Evolutionary conservation across 2,329 filamentous ascomycete species (phyloP).

Genomic region (Paradendryphiella salina): DNA sequence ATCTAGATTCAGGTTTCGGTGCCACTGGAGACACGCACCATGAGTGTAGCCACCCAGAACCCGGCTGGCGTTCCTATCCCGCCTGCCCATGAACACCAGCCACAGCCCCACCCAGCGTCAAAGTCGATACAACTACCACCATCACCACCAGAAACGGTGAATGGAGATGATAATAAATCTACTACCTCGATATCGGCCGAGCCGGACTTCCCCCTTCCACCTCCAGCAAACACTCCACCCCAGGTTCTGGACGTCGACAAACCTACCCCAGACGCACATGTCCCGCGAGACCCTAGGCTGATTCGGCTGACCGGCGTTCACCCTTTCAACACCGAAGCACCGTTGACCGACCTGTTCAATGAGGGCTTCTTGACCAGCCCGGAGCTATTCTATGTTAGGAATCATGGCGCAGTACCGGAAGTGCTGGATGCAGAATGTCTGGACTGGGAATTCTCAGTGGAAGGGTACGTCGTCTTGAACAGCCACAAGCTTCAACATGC

Average conservation of each 20-base stretch:
- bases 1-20: background rate
- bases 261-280: conserved; percentile 81
- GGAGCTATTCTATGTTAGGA: conserved; percentile 88
- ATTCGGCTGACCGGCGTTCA: conserved; percentile 87
- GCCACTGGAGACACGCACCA: conserved; percentile 9
- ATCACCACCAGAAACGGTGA: conserved; percentile 42
- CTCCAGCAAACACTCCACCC: conserved; percentile 60
- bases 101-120: conserved; percentile 23
- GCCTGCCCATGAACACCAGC: conserved; percentile 20
- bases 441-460: conserved; percentile 80
- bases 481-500: background rate
- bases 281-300: conserved; percentile 76
- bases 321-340: conserved; percentile 88
- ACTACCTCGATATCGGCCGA: conserved; percentile 21
- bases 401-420: conserved; percentile 80
- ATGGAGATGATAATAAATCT: conserved; percentile 36
- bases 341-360: conserved; percentile 75
- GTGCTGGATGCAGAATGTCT: conserved; percentile 72
- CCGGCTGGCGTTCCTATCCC: conserved; percentile 20
- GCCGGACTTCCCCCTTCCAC: conserved; percentile 67
- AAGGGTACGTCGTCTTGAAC: conserved; percentile 57
- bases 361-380: conserved; percentile 84
- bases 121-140: conserved; percentile 34
- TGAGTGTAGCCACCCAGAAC: conserved; percentile 24
- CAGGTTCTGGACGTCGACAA: conserved; percentile 73